A percentile compares a stretch with the other conserved stretches of the same genome.
Evolutionary conservation across 1,284 basidiomycete species (phyloP).

Genomic region (Cystobasidium slooffiae): DNA sequence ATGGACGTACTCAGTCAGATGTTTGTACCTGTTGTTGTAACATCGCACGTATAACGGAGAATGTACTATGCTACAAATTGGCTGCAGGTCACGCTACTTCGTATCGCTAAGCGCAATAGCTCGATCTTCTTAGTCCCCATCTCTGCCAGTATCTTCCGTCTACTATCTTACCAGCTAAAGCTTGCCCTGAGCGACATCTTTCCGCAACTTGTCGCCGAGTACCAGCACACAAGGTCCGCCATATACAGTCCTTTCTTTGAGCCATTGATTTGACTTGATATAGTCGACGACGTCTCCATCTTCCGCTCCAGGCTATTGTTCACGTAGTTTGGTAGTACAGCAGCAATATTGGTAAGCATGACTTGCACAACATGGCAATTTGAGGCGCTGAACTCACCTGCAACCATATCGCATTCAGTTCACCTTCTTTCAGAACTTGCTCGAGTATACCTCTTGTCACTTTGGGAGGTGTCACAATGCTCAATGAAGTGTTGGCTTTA

Average conservation of each 20-base stretch:
- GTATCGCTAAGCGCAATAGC: no score
- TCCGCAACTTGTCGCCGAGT: constrained; percentile 31
- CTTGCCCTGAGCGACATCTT: constrained; percentile 29
- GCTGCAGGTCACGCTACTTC: no score
- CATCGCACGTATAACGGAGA: no score
- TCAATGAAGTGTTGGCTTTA: constrained; percentile 6
- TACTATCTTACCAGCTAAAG: background rate
- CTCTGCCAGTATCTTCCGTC: background rate
- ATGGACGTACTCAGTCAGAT: no score
- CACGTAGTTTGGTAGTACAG: background rate
- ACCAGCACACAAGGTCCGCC: constrained; percentile 43
- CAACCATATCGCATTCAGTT: constrained; percentile 33
- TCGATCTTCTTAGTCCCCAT: background rate
- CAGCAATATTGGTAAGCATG: background rate
- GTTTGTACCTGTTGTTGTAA: no score
- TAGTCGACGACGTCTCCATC: constrained; percentile 25
- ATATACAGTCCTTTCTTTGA: constrained; percentile 37
- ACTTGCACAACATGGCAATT: background rate
- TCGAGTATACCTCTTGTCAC: constrained; percentile 34
- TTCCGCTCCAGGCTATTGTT: constrained; percentile 39
- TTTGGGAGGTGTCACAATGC: constrained; percentile 43
- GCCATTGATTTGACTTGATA: constrained; percentile 24
- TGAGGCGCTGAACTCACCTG: constrained; percentile 14
- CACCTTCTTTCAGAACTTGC: constrained; percentile 23
- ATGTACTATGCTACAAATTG: no score